Base-by-base conservation (phyloP, 2,329 filamentous ascomycete species). In the Sclerotinia spermophila region DNA sequence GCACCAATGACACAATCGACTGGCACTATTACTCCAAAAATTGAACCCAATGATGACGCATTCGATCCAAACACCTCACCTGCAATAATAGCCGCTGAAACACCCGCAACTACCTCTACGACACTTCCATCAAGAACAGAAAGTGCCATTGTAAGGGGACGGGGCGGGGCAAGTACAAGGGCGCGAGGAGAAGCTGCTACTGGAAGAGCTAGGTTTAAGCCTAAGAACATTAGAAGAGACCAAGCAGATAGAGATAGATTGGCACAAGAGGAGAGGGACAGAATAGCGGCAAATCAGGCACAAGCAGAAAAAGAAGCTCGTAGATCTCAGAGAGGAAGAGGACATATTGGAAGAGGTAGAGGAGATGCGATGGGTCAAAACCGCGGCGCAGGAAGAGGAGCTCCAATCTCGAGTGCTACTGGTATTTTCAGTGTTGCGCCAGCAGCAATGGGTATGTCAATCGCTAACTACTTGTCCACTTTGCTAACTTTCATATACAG, bases 281-380 rank as follows among this genome's bases (percentile, higher is more conserved):
- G 64, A 62, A 74, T 71, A 17, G 73, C 64, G 69, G 56, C 71
- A 24, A 67, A 56, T 30, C 74, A 72, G 19, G 72, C 68, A 45
- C 68, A 74, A 65, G 72, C 42, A 70, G 58, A 73, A 69, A 53
- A 69, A 67, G 70, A 70, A 69, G 69, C 71, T 13, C n/a, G 64
- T 15, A 72, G 74, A 60, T 73, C 71, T 2, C 27, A 60, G 19
- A 72, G 74, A 66, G 74, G 70, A 5, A 73, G 76, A 69, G 76
- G 75, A 10, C 72, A 74, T 59, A 68, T 71, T 27, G 73, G 71
- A 21, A 72, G 77, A 61, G 77, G 77, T 21, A 75, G 78, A 73
- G 78, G 79, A 38, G 78, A 79, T 77, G 74, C 74, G 55, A 79
- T 80, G 79, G 78, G 78, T 33, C 73, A 73, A 55, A 68, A 74